These are phyloP conservation scores for Domatiomyces globalis DNA, from an alignment of 2,329 filamentous ascomycete species.

Conservation along the genomic window DNA sequence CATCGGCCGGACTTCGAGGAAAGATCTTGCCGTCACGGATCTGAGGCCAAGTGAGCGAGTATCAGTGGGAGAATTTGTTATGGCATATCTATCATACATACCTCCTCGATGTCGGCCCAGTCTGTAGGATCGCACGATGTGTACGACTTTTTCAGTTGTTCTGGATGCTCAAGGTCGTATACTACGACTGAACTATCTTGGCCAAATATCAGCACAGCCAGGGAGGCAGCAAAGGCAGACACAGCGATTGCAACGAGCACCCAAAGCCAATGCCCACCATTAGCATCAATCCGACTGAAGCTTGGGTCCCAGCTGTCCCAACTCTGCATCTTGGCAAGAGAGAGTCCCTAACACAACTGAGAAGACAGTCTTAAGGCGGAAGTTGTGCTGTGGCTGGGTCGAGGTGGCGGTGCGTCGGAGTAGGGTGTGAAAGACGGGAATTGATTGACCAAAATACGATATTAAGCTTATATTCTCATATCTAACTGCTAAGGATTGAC, in stretches of 20 bases:
- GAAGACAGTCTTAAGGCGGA: too few species aligned
- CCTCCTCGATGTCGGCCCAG: neutral
- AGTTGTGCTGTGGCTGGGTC: too few species aligned
- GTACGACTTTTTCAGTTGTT: conserved; percentile 6
- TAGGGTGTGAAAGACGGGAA: too few species aligned
- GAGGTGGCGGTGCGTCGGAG: too few species aligned
- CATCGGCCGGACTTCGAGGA: conserved; percentile 60
- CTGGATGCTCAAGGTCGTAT: neutral
- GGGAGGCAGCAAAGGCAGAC: neutral
- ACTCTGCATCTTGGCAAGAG: too few species aligned
- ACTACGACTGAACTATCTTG: neutral
- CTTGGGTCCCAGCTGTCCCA: too few species aligned
- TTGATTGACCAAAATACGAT: too few species aligned
- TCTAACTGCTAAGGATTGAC: too few species aligned
- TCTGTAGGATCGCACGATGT: conserved; percentile 1
- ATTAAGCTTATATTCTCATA: too few species aligned
- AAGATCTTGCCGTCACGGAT: conserved; percentile 13
- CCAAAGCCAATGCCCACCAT: neutral
- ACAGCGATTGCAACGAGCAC: neutral
- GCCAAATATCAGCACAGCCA: neutral
- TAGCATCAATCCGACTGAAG: neutral
- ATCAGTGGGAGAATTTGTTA: neutral
- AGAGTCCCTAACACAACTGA: too few species aligned
- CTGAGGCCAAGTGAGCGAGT: neutral
- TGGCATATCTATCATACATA: neutral